Conservation (phyloP, 1,139 yeast genomes). For the Magnusiomyces paraingens region DNA sequence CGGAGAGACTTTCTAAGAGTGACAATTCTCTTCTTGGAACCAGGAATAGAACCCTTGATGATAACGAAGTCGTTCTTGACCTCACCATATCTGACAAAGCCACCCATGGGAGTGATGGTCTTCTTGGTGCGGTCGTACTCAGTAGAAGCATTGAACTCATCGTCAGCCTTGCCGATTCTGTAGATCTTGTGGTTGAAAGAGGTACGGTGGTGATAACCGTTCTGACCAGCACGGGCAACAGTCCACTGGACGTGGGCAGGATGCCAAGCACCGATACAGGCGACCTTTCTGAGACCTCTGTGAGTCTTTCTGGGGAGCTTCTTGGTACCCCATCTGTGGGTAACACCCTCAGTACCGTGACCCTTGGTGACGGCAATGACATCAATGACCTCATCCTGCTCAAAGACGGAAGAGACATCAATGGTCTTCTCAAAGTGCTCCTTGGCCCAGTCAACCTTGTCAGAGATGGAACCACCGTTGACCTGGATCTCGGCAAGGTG, state of each 20-base stretch:
- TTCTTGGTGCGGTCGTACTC: slow-evolving; percentile 99
- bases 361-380: slow-evolving; percentile 99
- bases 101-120: slow-evolving; percentile 99
- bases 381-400: slow-evolving; percentile 97
- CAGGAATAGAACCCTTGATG: slow-evolving; percentile 99
- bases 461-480: slow-evolving; percentile 98
- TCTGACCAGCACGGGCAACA: slow-evolving; percentile 99
- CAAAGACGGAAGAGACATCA: slow-evolving; percentile 90
- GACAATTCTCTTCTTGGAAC: slow-evolving; percentile 98
- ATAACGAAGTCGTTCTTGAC: slow-evolving; percentile 96
- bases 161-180: slow-evolving; percentile 97
- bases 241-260: slow-evolving; percentile 99
- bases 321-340: slow-evolving; percentile 99
- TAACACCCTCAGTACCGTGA: slow-evolving; percentile 99
- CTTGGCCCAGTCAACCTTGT: slow-evolving; percentile 98
- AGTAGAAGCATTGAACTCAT: slow-evolving; percentile 91
- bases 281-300: slow-evolving; percentile 99
- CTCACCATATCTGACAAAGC: slow-evolving; percentile 98
- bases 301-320: slow-evolving; percentile 99
- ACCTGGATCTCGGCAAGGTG: slow-evolving; percentile 99
- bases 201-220: slow-evolving; percentile 99
- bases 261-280: slow-evolving; percentile 99
- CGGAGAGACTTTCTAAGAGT: slow-evolving; percentile 98
- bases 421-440: slow-evolving; percentile 99
- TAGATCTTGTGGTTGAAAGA: slow-evolving; percentile 99